Percentiles rank a stretch among this genome's conserved stretches.
These are phyloP conservation scores for Trichoderma aggressivum DNA, from an alignment of 2,329 filamentous ascomycete species.

Conservation along the genomic window DNA sequence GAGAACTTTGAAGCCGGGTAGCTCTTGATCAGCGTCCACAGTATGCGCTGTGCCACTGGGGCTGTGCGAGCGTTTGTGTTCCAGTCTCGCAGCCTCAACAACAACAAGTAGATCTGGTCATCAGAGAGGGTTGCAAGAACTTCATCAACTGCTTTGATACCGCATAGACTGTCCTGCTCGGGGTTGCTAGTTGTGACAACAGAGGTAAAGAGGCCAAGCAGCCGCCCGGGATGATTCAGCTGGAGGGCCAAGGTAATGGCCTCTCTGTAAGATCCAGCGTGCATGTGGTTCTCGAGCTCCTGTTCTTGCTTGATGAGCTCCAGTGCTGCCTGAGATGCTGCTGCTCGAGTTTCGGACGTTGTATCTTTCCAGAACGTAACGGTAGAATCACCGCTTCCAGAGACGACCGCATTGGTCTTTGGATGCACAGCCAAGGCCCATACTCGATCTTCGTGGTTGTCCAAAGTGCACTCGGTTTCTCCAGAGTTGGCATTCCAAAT, in stretches of 20 bases:
- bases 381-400: constrained; percentile 87
- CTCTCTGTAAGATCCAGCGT: constrained; percentile 82
- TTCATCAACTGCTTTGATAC: constrained; percentile 70
- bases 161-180: constrained; percentile 62
- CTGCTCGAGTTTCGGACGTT: constrained; percentile 72
- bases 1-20: constrained; percentile 79
- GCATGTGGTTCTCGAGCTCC: constrained; percentile 87
- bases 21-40: constrained; percentile 74
- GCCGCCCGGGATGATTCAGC: constrained; percentile 86
- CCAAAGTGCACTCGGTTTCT: constrained; percentile 82
- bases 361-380: constrained; percentile 97
- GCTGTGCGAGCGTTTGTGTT: constrained; percentile 92
- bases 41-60: constrained; percentile 77
- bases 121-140: constrained; percentile 76
- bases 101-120: constrained; percentile 78
- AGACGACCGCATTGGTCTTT: constrained; percentile 70
- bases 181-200: constrained; percentile 64
- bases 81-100: constrained; percentile 87
- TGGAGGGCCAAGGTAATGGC: constrained; percentile 89
- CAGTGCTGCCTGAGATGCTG: constrained; percentile 68
- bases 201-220: constrained; percentile 78
- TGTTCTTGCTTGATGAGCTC: constrained; percentile 91
- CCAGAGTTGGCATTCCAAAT: constrained; percentile 88
- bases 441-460: constrained; percentile 95
- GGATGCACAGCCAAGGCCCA: constrained; percentile 82